Evolutionary conservation across 768 basidiomycete genomes (phyloP).

Genomic region (Amanita polypyramis): DNA sequence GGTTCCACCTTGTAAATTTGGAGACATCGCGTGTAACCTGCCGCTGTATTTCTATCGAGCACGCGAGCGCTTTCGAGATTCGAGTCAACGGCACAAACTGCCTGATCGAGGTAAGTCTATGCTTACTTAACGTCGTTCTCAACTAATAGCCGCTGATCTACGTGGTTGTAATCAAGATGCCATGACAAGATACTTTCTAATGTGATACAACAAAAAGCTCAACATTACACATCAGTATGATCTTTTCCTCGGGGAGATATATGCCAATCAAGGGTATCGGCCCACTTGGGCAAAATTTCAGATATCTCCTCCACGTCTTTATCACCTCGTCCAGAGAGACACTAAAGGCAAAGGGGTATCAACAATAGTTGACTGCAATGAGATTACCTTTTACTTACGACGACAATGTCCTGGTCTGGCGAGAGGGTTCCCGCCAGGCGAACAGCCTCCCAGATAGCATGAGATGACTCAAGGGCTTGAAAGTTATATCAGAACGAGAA

Average conservation of each 20-base stretch:
- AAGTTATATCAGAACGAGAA: neutral
- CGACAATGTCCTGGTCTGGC: conserved; percentile 79
- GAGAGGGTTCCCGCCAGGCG: conserved; percentile 75
- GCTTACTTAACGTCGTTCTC: neutral
- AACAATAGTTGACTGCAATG: neutral
- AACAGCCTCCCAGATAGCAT: conserved; percentile 91
- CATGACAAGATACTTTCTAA: neutral
- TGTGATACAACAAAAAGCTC: neutral
- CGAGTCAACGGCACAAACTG: neutral
- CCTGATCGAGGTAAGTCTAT: neutral
- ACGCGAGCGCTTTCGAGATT: neutral
- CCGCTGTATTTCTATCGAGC: neutral
- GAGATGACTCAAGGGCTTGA: conserved; percentile 85
- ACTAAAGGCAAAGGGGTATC: conserved; percentile 32
- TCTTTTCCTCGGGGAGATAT: conserved; percentile 31
- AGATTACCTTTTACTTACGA: conserved; percentile 46
- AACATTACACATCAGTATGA: neutral
- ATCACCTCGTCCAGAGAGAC: conserved; percentile 90
- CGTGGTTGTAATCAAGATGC: neutral
- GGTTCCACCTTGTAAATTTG: conserved; percentile 15
- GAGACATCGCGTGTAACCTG: neutral
- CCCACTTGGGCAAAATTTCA: conserved; percentile 93
- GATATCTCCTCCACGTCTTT: conserved; percentile 98
- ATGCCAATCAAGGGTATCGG: conserved; percentile 89
- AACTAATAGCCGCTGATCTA: neutral